Percentiles rank a stretch among this genome's conserved stretches.
These are phyloP conservation scores for Tritrichomonas foetus DNA, from an alignment of 208 protist genomes.

Conservation along the genomic window DNA sequence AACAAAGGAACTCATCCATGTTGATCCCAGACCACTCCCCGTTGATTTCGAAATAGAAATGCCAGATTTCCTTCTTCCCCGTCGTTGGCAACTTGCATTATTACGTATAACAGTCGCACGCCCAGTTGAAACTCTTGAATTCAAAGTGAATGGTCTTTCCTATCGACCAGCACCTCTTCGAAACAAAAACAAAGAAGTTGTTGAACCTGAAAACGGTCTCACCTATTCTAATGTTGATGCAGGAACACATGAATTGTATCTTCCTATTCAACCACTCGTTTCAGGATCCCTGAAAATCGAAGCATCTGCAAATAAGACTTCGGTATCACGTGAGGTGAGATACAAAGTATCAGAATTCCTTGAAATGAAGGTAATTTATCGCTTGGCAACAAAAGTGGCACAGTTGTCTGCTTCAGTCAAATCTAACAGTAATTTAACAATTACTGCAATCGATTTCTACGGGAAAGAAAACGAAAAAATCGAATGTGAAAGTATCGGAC, in stretches of 20 bases:
- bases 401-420: not conserved
- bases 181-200: not conserved
- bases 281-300: not conserved
- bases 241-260: not conserved
- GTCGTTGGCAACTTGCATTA: not conserved
- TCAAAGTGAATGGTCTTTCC: not conserved
- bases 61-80: not conserved
- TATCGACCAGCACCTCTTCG: not conserved
- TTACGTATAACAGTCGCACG: not conserved
- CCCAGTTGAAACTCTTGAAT: not conserved
- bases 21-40: not conserved
- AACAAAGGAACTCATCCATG: not conserved
- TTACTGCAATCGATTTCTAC: not conserved
- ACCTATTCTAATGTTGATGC: not conserved
- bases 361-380: not conserved
- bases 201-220: not conserved
- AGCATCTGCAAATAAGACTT: not conserved
- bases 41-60: not conserved
- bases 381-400: not conserved
- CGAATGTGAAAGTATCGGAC: not conserved
- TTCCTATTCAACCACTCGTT: not conserved
- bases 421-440: not conserved
- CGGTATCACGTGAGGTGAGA: not conserved
- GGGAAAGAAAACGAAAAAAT: not conserved
- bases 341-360: not conserved